These are phyloP conservation scores for Skeletonema marinoi DNA, from an alignment of 108 stramenopile genomes.

Conservation along the genomic window DNA sequence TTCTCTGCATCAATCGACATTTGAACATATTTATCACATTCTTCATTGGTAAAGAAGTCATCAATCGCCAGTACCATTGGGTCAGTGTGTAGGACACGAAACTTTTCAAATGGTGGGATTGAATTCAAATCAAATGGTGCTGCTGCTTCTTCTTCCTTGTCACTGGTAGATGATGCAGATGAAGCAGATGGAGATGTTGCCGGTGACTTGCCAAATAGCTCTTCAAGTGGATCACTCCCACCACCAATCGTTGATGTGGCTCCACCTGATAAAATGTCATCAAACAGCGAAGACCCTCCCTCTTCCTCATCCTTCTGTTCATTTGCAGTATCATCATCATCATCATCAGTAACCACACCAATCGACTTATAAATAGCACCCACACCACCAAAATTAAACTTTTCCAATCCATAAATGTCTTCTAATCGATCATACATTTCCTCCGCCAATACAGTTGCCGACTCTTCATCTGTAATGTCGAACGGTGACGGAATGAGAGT, in stretches of 20 bases:
- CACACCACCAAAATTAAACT: slow-evolving; percentile 70
- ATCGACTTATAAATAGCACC: slow-evolving; percentile 34
- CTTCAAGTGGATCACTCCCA: slow-evolving; percentile 17
- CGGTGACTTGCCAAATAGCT: neutral
- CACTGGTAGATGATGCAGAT: neutral
- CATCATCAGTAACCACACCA: slow-evolving; percentile 6
- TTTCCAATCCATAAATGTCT: slow-evolving; percentile 80
- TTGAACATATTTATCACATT: slow-evolving; percentile 78
- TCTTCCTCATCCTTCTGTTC: neutral
- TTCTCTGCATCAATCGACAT: slow-evolving; percentile 44
- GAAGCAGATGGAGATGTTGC: slow-evolving; percentile 3
- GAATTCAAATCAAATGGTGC: slow-evolving; percentile 25
- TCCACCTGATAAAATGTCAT: slow-evolving; percentile 50
- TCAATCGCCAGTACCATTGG: slow-evolving; percentile 77
- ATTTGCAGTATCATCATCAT: neutral
- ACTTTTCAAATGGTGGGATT: slow-evolving; percentile 68
- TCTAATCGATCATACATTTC: slow-evolving; percentile 85
- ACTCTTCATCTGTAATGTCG: slow-evolving; percentile 16
- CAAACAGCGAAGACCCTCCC: slow-evolving; percentile 45
- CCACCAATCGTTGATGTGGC: slow-evolving; percentile 6
- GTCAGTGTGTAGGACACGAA: slow-evolving; percentile 75
- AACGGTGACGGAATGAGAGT: slow-evolving; percentile 59
- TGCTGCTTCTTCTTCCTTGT: neutral
- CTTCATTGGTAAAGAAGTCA: slow-evolving; percentile 75
- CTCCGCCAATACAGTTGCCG: slow-evolving; percentile 40